Conservation (phyloP, 176 grass and related monocot species). For the Aegilops tauschii region DNA sequence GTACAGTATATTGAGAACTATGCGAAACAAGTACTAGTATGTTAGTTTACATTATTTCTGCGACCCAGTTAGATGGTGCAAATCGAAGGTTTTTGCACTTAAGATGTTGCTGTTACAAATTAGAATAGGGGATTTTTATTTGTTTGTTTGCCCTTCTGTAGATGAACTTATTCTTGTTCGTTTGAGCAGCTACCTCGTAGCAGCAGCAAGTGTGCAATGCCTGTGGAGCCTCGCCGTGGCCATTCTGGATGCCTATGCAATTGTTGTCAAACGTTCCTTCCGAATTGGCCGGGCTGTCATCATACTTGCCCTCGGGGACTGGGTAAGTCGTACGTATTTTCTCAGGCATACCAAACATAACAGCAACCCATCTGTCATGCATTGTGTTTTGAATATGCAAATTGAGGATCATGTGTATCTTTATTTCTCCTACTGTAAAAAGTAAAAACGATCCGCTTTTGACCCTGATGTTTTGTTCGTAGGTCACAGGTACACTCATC, state of each 20-base stretch:
- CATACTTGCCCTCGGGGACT: constrained; percentile 82
- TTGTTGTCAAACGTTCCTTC: constrained; percentile 81
- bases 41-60: too few relatives aligned
- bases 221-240: constrained; percentile 65
- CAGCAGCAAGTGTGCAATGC: constrained; percentile 15
- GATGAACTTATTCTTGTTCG: constrained; percentile 10
- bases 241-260: constrained; percentile 66
- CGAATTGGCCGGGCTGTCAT: constrained; percentile 37
- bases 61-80: too few relatives aligned
- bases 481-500: constrained; percentile 77
- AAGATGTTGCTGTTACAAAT: too few relatives aligned
- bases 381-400: not conserved
- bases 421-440: too few relatives aligned
- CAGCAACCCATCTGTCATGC: not conserved
- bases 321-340: constrained; percentile 47
- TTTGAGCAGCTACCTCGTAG: constrained; percentile 68
- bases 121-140: too few relatives aligned
- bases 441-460: not conserved
- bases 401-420: not conserved
- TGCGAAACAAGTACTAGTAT: too few relatives aligned
- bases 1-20: too few relatives aligned
- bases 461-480: not conserved
- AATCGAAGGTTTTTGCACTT: too few relatives aligned
- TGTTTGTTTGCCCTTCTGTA: not conserved
- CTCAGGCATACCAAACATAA: not conserved